Evolutionary conservation across 1,139 yeast species (phyloP).

Genomic region (Suhomyces choctaworum): DNA sequence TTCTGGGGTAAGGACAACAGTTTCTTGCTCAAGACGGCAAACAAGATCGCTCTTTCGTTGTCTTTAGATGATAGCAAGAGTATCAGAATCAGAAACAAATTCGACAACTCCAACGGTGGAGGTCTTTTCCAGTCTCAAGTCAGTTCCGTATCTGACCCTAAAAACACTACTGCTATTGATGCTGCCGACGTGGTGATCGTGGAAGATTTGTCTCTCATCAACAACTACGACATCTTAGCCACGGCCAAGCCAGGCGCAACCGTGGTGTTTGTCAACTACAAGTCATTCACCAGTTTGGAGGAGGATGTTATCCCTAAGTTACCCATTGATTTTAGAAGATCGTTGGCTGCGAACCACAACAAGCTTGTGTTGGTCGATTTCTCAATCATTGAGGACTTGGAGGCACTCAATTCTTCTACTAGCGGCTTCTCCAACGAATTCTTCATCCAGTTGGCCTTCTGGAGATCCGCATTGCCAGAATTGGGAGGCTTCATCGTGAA

Average conservation of each 20-base stretch:
- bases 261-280: conserved; percentile 49
- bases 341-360: conserved; percentile 55
- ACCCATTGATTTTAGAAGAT: conserved; percentile 53
- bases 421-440: conserved; percentile 75
- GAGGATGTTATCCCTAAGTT: conserved; percentile 51
- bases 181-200: conserved; percentile 65
- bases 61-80: conserved; percentile 61
- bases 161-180: conserved; percentile 39
- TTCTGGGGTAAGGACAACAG: conserved; percentile 73
- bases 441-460: conserved; percentile 77
- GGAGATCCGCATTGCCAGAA: conserved; percentile 69
- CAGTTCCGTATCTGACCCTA: conserved; percentile 34
- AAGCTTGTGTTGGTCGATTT: conserved; percentile 58
- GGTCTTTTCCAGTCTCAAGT: conserved; percentile 84
- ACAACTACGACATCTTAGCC: conserved; percentile 59
- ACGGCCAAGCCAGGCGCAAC: conserved; percentile 59
- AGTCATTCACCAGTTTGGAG: conserved; percentile 40
- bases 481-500: conserved; percentile 70
- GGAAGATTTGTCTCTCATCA: conserved; percentile 56
- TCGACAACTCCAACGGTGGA: conserved; percentile 76
- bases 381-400: conserved; percentile 56
- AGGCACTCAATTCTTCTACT: conserved; percentile 54
- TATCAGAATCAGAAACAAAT: conserved; percentile 61
- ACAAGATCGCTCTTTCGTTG: conserved; percentile 68
- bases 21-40: conserved; percentile 54